Base-by-base conservation (phyloP, 1,139 yeast genomes). In the Debaryomycetaceae sp. region DNA sequence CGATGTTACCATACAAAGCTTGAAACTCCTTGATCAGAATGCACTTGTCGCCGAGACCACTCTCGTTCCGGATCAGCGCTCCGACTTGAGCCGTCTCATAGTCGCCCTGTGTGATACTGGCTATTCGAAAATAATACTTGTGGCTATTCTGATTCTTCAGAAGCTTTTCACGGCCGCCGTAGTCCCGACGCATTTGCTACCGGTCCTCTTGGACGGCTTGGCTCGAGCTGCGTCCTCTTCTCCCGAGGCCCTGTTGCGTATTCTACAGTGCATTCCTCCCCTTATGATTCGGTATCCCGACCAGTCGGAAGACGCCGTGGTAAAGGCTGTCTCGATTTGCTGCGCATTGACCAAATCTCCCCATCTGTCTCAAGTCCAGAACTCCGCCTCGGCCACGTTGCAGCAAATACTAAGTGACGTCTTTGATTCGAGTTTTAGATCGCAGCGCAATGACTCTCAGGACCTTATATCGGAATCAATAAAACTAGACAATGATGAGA, bases 311-410 rank as follows among this genome's bases (percentile, higher is more conserved):
- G 90, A 75, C 10, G 50, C 69, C 21, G 60, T 86, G 25, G 60
- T 75, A 5, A 70, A 69, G 32, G 50, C 85, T n/a, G 55, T 87
- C 25, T 58, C 60, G 14, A 72, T 90, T 5, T 83, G 95, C 44
- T 68, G 92, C 0, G 66, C 73, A 24, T 62, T 90, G 30, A 86
- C 83, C 30, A 60, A 74, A 6, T 68, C 74, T 13, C 80, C 74
- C 37, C 80, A 79, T 40, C 68, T 77, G 4, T 73, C 81, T 0
- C 81, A 82, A 37, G 95, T 90, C 3, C 67, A 74, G n/a, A 87
- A 86, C 41, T 82, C 97, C 0, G 96, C 96, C 0, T 75, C 85
- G 27, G 98, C 97, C 2, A 85, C 97, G 2, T 66, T 86, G 27
- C 93, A 86, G 40, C 97, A 90, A 48, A 55, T 90, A 27, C 69